phyloP scores from a whole-genome alignment of 148 eudicot species.

The Vaccinium myrtillus region DNA sequence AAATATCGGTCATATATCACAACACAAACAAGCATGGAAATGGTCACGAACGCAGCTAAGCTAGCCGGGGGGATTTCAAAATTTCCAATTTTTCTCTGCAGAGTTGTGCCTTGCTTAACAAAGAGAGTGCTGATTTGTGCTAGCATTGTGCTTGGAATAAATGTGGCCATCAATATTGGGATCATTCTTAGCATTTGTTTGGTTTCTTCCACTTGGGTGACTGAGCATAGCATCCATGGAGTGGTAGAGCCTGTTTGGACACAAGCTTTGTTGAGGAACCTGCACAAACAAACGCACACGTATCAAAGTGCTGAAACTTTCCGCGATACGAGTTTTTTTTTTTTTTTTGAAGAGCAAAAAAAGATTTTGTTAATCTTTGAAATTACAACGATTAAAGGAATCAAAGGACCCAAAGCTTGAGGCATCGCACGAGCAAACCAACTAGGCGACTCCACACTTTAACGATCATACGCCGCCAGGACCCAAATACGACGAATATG shows the following conservation, averaged over 20 bases:
- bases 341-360: no score
- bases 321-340: no score
- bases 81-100: slow-evolving; percentile 39
- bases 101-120: slow-evolving; percentile 79
- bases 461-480: no score
- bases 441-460: no score
- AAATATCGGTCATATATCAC: slow-evolving; percentile 62
- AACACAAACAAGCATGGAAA: slow-evolving; percentile 62
- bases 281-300: slow-evolving; percentile 10
- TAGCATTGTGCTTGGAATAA: slow-evolving; percentile 64
- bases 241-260: slow-evolving; percentile 35
- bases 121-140: slow-evolving; percentile 72
- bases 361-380: no score
- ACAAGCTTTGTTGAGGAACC: slow-evolving; percentile 75
- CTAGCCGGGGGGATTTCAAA: slow-evolving; percentile 76
- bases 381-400: no score
- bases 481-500: no score
- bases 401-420: no score
- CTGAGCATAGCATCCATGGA: slow-evolving; percentile 63
- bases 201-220: slow-evolving; percentile 81
- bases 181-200: slow-evolving; percentile 72
- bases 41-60: slow-evolving; percentile 51
- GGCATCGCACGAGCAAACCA: no score
- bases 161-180: slow-evolving; percentile 55
- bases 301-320: no score